These are phyloP conservation scores for Sclerotinia subarctica DNA, from an alignment of 2,329 filamentous ascomycete genomes.

Conservation along the genomic window DNA sequence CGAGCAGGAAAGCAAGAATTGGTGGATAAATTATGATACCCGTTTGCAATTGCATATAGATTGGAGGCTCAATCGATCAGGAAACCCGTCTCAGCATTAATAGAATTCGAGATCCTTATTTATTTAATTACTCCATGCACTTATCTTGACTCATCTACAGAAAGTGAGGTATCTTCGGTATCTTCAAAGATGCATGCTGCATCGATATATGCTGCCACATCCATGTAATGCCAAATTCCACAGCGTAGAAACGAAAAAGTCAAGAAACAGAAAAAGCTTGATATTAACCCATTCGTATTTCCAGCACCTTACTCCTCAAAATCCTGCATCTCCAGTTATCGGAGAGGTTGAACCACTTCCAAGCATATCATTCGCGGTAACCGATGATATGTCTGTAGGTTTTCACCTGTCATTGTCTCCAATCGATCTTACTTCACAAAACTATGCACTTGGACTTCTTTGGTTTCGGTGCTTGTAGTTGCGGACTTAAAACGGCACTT, in stretches of 20 bases:
- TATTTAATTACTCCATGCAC: conserved; percentile 24
- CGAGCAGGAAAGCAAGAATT: conserved; percentile 33
- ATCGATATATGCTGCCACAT: conserved; percentile 10
- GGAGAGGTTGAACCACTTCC: neutral
- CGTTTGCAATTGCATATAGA: neutral
- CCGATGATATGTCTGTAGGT: neutral
- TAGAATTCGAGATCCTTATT: conserved; percentile 10
- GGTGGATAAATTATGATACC: conserved; percentile 19
- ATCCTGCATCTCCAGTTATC: neutral
- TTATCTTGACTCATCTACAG: conserved; percentile 31
- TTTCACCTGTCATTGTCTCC: neutral
- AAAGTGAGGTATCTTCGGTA: conserved; percentile 27
- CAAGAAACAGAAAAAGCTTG: conserved; percentile 18
- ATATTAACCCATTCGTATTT: conserved; percentile 16
- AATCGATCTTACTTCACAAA: conserved; percentile 46
- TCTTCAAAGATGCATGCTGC: conserved; percentile 14
- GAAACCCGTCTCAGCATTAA: conserved; percentile 1
- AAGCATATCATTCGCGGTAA: conserved; percentile 1
- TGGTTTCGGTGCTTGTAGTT: conserved; percentile 54
- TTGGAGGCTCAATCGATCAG: neutral
- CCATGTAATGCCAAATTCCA: conserved; percentile 18
- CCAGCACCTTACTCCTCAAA: conserved; percentile 11
- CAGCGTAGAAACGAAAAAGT: conserved; percentile 16
- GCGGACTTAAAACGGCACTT: conserved; percentile 70
- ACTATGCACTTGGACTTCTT: conserved; percentile 69